These are phyloP conservation scores for Cutaneotrichosporon cyanovorans DNA, from an alignment of 1,284 basidiomycete genomes.

Conservation along the genomic window DNA sequence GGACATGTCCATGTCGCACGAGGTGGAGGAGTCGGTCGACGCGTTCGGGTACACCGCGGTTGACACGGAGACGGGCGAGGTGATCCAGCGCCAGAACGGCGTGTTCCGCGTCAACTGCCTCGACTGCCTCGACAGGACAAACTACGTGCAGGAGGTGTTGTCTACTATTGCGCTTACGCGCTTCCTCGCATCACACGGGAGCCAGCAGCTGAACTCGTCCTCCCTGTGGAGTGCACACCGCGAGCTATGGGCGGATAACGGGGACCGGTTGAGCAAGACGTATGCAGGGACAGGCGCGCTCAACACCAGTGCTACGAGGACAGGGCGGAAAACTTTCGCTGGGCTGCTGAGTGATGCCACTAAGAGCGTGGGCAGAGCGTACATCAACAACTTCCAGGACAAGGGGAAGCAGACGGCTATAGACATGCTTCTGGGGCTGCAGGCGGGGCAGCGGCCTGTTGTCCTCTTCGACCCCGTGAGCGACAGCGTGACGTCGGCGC, in stretches of 20 bases:
- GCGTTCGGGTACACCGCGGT: conserved; percentile 77
- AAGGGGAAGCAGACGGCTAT: conserved; percentile 90
- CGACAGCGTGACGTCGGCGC: conserved; percentile 66
- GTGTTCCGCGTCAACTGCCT: conserved; percentile 92
- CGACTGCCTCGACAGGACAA: conserved; percentile 96
- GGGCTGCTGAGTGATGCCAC: conserved; percentile 91
- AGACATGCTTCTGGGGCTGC: conserved; percentile 89
- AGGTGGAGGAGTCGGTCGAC: conserved; percentile 61
- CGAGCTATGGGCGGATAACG: conserved; percentile 94
- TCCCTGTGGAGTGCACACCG: conserved; percentile 79
- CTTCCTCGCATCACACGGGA: conserved; percentile 40
- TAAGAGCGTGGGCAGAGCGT: conserved; percentile 84
- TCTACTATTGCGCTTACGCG: conserved; percentile 64
- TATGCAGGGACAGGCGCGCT: conserved; percentile 95
- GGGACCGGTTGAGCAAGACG: conserved; percentile 75
- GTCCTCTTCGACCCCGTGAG: conserved; percentile 91
- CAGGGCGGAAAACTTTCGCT: conserved; percentile 85
- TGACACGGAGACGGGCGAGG: conserved; percentile 57
- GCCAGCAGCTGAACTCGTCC: conserved; percentile 22
- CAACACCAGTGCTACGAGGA: conserved; percentile 91
- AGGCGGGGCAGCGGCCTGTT: conserved; percentile 78
- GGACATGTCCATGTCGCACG: conserved; percentile 65
- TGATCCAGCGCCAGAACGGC: conserved; percentile 76
- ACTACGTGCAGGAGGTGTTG: conserved; percentile 90
- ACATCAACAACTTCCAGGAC: conserved; percentile 98